Base-by-base conservation (phyloP, 805 yeast species). In the Priceomyces castillae region DNA sequence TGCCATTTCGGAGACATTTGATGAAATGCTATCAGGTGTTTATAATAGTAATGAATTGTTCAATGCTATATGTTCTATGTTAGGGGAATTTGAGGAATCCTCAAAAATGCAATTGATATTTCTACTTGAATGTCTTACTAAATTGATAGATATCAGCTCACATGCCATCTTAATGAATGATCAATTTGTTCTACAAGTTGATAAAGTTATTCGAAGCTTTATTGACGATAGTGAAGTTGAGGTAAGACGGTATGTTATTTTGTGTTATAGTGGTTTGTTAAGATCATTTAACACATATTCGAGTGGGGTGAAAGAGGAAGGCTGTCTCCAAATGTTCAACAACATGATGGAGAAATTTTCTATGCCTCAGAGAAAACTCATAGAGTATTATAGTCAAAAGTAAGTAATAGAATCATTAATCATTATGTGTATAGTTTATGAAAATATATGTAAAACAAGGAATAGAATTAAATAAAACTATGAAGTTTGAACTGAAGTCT, bases 301-400 rank as follows among this genome's bases (percentile, higher is more conserved):
- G 11, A 7, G 9, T 12, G 18, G 7, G 1, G 47, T 34, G 14
- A 42, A 31, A 11, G 40, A 40, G 7, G 53, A 48, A 7, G 46
- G 45, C 16, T 39, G 42, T 15, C 25, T 7, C 9, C 25, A 7
- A 9, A 39, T 39, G 3, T 53, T 62, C 46, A 59, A 56, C 30
- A 46, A 53, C 19, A 57, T 76, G 3, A 59, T 77, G 47, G 62
- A 56, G 26, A 65, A 62, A 43, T 55, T 78, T 30, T 59, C 73
- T 14, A 44, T 54, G 2, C 65, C 78, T 1, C 82, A 78, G 44
- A 60, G 58, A 41, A 74, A 69, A 47, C 56, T 80, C 39, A 68
- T 78, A 12, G 75, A 76, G 43, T 71, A 72, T 48, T 78, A 76
- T 53, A 62, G 67, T 42, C 53, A 55, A 19, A 34, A 34, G 16